Conservation (phyloP, 176 grass and related monocot genomes). For the Melocanna baccifera region DNA sequence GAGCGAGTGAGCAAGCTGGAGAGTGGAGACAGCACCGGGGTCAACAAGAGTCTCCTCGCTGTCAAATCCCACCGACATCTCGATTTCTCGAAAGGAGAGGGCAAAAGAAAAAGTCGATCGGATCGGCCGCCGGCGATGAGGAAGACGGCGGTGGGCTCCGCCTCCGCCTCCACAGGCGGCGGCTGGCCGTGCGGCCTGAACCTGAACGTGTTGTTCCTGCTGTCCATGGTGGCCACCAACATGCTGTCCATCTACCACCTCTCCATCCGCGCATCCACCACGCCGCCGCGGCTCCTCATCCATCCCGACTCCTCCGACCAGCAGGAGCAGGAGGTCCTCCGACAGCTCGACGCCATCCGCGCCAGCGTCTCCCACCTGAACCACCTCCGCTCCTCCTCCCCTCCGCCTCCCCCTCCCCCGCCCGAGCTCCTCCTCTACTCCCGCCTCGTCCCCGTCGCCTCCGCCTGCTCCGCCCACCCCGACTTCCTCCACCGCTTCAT, state of each 20-base stretch:
- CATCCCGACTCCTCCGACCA: not conserved
- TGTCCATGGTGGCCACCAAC: slow-evolving; percentile 93
- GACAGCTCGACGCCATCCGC: slow-evolving; percentile 77
- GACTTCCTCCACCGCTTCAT: slow-evolving; percentile 76
- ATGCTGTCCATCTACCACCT: slow-evolving; percentile 93
- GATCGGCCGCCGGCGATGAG: slow-evolving; percentile 31
- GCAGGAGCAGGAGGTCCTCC: slow-evolving; percentile 42
- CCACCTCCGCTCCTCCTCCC: slow-evolving; percentile 56
- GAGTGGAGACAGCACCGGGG: too few relatives aligned
- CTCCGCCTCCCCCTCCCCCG: slow-evolving; percentile 37
- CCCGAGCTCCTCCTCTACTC: slow-evolving; percentile 65
- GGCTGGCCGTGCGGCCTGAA: slow-evolving; percentile 33
- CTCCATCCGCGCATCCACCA: slow-evolving; percentile 45
- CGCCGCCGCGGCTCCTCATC: not conserved
- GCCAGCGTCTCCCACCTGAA: slow-evolving; percentile 73
- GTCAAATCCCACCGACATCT: too few relatives aligned
- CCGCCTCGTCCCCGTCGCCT: slow-evolving; percentile 53
- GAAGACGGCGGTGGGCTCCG: slow-evolving; percentile 22
- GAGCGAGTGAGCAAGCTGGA: too few relatives aligned
- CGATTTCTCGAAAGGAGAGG: too few relatives aligned
- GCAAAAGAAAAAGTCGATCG: not conserved
- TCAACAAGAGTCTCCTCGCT: too few relatives aligned
- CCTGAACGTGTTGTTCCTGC: slow-evolving; percentile 64
- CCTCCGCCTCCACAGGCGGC: slow-evolving; percentile 1
- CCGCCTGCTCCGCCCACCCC: slow-evolving; percentile 64